Evolutionary conservation across 1,284 basidiomycete species (phyloP).

Genomic region (Melampsora americana): DNA sequence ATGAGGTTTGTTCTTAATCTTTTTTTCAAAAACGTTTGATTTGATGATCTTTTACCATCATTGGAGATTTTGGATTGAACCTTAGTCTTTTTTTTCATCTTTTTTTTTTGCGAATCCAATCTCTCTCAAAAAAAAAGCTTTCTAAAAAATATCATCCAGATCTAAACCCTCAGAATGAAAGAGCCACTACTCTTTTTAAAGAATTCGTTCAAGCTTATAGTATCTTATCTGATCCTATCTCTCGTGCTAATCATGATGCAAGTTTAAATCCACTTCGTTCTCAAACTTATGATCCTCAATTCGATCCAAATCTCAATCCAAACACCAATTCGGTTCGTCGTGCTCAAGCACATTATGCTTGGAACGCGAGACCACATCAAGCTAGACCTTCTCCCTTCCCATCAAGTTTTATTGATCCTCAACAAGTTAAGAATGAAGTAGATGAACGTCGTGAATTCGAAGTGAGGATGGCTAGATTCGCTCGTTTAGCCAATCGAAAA

Average conservation of each 20-base stretch:
- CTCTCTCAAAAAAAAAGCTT: too few species aligned
- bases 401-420: neutral
- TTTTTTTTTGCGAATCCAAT: neutral
- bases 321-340: neutral
- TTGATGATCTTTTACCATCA: neutral
- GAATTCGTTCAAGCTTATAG: neutral
- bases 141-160: neutral
- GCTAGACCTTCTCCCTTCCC: neutral
- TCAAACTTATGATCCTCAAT: neutral
- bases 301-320: neutral
- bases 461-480: neutral
- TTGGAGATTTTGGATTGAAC: neutral
- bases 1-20: conserved; percentile 46
- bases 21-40: neutral
- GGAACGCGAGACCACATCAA: neutral
- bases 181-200: neutral
- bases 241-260: neutral
- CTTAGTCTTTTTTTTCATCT: neutral
- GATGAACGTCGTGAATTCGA: neutral
- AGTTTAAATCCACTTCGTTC: neutral
- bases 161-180: neutral
- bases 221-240: neutral
- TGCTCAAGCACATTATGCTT: conserved; percentile 1
- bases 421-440: neutral
- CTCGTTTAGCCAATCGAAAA: neutral